A percentile compares a stretch with the other conserved stretches of the same genome.
phyloP scores from a whole-genome alignment of 2,329 filamentous ascomycete species.

The Ceratocystis huliohia region DNA sequence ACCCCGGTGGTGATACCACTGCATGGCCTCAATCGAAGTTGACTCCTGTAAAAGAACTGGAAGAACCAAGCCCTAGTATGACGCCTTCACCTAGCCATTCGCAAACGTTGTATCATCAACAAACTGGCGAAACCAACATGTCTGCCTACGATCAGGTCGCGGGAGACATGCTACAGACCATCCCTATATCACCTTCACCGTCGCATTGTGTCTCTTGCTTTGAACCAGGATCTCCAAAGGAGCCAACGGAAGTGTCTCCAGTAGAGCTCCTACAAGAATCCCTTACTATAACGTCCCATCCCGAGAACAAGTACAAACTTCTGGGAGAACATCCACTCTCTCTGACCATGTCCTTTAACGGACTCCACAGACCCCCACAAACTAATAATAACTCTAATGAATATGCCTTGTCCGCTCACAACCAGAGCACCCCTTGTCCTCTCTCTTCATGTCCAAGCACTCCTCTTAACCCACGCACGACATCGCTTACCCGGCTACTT shows the following conservation, averaged over 20 bases:
- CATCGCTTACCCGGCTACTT: neutral
- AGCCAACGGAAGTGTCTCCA: no score
- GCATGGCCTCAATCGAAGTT: neutral
- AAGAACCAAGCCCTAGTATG: neutral
- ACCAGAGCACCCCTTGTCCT: neutral
- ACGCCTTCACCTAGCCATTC: neutral
- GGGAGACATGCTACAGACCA: neutral
- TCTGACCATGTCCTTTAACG: no score
- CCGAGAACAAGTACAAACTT: no score
- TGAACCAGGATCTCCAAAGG: neutral
- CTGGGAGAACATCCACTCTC: no score
- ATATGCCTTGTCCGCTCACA: no score
- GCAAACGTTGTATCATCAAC: neutral
- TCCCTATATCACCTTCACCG: neutral
- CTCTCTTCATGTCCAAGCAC: neutral
- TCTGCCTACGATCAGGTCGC: slow-evolving; percentile 2
- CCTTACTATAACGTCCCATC: no score
- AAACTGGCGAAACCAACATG: neutral
- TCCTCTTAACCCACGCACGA: neutral
- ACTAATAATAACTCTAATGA: no score
- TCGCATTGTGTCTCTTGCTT: neutral
- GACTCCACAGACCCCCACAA: no score
- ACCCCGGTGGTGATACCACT: neutral
- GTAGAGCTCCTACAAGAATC: no score
- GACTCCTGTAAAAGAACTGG: neutral